Percentiles rank a stretch among this genome's conserved stretches.
Conservation (phyloP, 2,329 filamentous ascomycete genomes). For the Alternaria triticimaculans region DNA sequence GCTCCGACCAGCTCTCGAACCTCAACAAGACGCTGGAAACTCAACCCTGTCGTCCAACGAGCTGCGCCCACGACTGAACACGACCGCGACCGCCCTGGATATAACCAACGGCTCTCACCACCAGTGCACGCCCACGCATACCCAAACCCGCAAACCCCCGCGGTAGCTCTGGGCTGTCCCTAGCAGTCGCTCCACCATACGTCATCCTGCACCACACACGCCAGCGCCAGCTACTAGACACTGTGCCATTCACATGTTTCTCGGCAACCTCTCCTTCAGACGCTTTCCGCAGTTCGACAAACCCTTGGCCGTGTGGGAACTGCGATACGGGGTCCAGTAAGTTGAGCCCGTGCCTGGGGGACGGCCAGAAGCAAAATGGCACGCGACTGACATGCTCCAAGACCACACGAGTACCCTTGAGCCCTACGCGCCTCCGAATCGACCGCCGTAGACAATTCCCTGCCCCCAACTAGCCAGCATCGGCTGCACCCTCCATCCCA, state of each 20-base stretch:
- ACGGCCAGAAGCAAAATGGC: background rate
- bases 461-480: background rate
- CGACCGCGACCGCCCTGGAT: slow-evolving; percentile 4
- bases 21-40: slow-evolving; percentile 35
- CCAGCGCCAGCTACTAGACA: slow-evolving; percentile 18
- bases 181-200: slow-evolving; percentile 24
- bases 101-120: background rate
- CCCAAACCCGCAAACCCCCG: slow-evolving; percentile 7
- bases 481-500: background rate
- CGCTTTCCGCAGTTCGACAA: slow-evolving; percentile 37
- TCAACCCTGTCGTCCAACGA: slow-evolving; percentile 19
- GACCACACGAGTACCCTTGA: slow-evolving; percentile 16
- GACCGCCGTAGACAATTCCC: slow-evolving; percentile 3
- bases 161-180: slow-evolving; percentile 13
- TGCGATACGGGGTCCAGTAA: slow-evolving; percentile 24
- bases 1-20: too few relatives aligned
- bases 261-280: slow-evolving; percentile 28
- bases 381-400: slow-evolving; percentile 24
- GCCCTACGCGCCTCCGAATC: slow-evolving; percentile 8
- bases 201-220: slow-evolving; percentile 33
- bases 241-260: slow-evolving; percentile 37
- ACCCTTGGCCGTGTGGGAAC: slow-evolving; percentile 34
- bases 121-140: background rate
- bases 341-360: slow-evolving; percentile 1
- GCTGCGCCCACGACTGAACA: slow-evolving; percentile 9